phyloP scores from a whole-genome alignment of 2,329 filamentous ascomycete genomes.

The Trichoderma sp. region DNA sequence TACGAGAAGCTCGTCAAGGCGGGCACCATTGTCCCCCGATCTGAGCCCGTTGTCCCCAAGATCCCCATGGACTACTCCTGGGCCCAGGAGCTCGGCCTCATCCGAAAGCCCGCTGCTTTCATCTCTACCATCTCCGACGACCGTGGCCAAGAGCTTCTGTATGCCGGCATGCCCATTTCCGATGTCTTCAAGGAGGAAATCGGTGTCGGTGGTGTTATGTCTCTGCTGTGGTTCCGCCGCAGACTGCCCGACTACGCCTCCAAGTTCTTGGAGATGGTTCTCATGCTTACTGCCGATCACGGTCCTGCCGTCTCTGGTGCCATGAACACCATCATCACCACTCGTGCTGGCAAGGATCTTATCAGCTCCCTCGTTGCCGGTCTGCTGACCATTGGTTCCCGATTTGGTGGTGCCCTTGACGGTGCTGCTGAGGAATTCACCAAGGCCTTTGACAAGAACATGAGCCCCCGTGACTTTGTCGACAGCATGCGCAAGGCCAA shows the following conservation, averaged over 20 bases:
- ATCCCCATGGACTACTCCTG: conserved; percentile 99
- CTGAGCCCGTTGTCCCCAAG: conserved; percentile 94
- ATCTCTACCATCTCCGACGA: conserved; percentile 99
- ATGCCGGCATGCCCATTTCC: conserved; percentile 99
- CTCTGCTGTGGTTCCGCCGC: conserved; percentile 98
- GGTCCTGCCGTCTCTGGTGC: conserved; percentile 98
- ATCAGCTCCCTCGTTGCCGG: conserved; percentile 94
- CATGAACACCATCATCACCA: conserved; percentile 99
- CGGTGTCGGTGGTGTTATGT: conserved; percentile 99
- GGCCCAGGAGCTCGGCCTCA: conserved; percentile 98
- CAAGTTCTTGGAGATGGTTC: conserved; percentile 99
- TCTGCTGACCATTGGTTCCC: conserved; percentile 96
- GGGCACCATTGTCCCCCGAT: conserved; percentile 79
- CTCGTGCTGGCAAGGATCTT: conserved; percentile 97
- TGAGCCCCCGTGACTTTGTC: conserved; percentile 97
- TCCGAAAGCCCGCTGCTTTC: conserved; percentile 99
- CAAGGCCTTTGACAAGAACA: conserved; percentile 95
- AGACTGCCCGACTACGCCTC: conserved; percentile 93
- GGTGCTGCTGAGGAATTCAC: conserved; percentile 98
- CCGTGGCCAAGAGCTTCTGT: conserved; percentile 98
- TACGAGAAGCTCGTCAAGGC: conserved; percentile 87
- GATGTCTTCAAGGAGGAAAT: conserved; percentile 99
- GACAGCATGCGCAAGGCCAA: conserved; percentile 99
- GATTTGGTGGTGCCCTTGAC: conserved; percentile 97
- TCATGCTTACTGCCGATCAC: conserved; percentile 99